A percentile compares a stretch with the other conserved stretches of the same genome.
phyloP scores from a whole-genome alignment of 768 basidiomycete species.

The Pilatotrama ljubarskyi region DNA sequence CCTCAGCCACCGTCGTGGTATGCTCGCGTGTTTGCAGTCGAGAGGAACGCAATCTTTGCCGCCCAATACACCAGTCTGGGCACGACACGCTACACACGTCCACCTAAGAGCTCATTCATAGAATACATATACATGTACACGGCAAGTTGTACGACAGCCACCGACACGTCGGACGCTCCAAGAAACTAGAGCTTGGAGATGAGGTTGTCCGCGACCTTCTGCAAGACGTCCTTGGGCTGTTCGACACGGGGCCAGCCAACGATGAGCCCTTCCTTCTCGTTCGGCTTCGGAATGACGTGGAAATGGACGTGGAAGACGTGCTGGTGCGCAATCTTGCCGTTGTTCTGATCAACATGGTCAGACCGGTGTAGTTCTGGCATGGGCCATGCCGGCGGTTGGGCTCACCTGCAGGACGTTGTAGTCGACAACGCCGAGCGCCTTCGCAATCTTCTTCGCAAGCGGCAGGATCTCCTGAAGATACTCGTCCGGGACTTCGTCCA shows the following conservation, averaged over 20 bases:
- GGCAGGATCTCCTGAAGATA: slow-evolving; percentile 75
- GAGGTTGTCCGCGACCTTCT: slow-evolving; percentile 6
- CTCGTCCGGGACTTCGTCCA: slow-evolving; percentile 86
- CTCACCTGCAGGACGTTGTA: slow-evolving; percentile 81
- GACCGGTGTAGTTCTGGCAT: neutral
- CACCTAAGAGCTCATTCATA: too few relatives aligned
- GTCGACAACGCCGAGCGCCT: slow-evolving; percentile 68
- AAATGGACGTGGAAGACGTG: slow-evolving; percentile 88
- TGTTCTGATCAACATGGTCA: slow-evolving; percentile 50
- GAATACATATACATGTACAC: too few relatives aligned
- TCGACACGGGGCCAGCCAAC: slow-evolving; percentile 68
- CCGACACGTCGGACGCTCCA: too few relatives aligned
- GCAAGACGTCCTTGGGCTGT: slow-evolving; percentile 4
- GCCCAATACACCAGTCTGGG: too few relatives aligned
- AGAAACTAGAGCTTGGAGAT: neutral
- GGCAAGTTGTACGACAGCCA: too few relatives aligned
- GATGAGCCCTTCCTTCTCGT: slow-evolving; percentile 68
- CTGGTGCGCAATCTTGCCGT: slow-evolving; percentile 56
- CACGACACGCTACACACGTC: too few relatives aligned
- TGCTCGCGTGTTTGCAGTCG: too few relatives aligned
- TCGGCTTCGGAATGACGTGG: slow-evolving; percentile 90
- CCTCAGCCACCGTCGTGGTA: too few relatives aligned
- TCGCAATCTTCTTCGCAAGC: slow-evolving; percentile 82
- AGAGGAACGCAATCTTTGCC: too few relatives aligned
- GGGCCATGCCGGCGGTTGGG: neutral